Base-by-base conservation (phyloP, 305 asterid species). In the Fraxinus paxiana region DNA sequence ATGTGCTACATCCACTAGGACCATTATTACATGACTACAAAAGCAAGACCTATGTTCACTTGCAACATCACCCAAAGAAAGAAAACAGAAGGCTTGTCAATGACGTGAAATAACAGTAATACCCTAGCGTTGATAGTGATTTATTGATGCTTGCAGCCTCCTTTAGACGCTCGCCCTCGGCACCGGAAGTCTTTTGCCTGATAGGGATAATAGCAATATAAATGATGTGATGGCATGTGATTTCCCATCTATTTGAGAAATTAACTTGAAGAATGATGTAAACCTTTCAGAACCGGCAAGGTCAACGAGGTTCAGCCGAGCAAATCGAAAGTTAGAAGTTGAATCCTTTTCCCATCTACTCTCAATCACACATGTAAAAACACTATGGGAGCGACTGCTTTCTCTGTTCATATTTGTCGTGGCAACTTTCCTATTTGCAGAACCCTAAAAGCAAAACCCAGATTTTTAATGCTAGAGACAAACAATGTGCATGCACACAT, bases 261-360 rank as follows among this genome's bases (percentile, higher is more conserved):
- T 72, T 65, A 80, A 61, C 79, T 82, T 80, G 48, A 31, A 41
- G 72, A 51, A 73, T 18, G 22, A 67, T 18, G 73, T 59, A 72
- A 41, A 96, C 99, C 99, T 94, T 83, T 96, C 99, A 73, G 98
- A 96, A 85, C 99, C 98, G 83, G 99, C 99, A 79, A 96, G 99
- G 85, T 96, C 99, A 82, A 96, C 99, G 79, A 96, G 97, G 89
- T 96, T 96, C 79, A 96, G 91, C 91, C 97, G 90, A 37, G 99
- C 93, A 79, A 91, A 94, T 70, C 99, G 98, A 79, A 91, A 94
- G 88, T 94, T 94, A 26, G 96, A 85, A 28, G 89, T 77, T 46
- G 98, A 94, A 88, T 93, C 97, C 87, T 92, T 96, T 85, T 92
- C 98, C 99, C 98, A 96, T 73, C 86, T 88, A 85, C 99, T 94